phyloP scores from a whole-genome alignment of 2,329 filamentous ascomycete genomes.

The Akanthomyces dipterigenus region DNA sequence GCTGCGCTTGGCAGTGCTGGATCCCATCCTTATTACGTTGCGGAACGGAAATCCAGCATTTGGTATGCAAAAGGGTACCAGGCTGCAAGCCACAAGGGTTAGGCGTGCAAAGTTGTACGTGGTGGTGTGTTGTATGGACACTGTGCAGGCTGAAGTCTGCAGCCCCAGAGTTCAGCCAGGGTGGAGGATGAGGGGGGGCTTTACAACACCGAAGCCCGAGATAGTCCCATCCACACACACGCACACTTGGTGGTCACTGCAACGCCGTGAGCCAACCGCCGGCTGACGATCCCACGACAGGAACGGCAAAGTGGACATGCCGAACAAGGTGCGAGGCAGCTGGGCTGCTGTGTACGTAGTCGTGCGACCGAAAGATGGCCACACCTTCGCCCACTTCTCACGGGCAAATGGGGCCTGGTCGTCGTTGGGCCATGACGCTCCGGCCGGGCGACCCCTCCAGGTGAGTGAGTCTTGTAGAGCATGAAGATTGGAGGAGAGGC shows the following conservation, averaged over 20 bases:
- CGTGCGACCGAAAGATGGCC: background rate
- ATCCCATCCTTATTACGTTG: background rate
- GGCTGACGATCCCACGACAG: background rate
- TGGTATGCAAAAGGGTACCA: background rate
- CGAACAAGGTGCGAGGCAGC: background rate
- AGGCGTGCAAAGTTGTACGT: background rate
- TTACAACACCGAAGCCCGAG: constrained; percentile 17
- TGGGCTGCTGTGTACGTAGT: background rate
- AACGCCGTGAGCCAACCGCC: background rate
- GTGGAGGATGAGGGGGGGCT: constrained; percentile 20
- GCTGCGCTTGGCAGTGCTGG: background rate
- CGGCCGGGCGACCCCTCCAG: background rate
- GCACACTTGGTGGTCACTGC: background rate
- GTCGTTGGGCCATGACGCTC: background rate
- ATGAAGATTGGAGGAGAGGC: background rate
- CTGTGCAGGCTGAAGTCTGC: background rate
- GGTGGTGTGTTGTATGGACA: too few relatives aligned
- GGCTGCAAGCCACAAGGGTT: constrained; percentile 6
- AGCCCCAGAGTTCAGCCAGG: constrained; percentile 9
- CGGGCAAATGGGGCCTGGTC: background rate
- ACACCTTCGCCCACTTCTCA: background rate
- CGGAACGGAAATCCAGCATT: background rate
- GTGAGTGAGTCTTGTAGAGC: background rate
- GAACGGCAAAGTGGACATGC: background rate
- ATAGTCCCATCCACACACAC: constrained; percentile 6